Conservation (phyloP, 2,329 filamentous ascomycete genomes). For the Fusarium bactridioides region DNA sequence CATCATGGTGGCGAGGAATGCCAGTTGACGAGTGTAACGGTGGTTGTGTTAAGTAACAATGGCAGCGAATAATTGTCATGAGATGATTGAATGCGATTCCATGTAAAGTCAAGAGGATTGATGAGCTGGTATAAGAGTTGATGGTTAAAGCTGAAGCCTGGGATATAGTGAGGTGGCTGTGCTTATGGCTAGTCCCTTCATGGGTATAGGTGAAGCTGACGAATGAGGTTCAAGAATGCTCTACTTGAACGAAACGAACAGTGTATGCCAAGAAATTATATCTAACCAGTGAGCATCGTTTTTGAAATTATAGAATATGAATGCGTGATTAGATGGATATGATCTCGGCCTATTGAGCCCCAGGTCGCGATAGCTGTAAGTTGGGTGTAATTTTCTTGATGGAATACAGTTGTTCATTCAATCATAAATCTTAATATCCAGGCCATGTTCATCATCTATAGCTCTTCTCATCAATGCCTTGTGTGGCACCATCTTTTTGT, state of each 20-base stretch:
- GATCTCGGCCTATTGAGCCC: no score
- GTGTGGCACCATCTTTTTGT: slow-evolving; percentile 43
- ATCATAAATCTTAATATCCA: not conserved
- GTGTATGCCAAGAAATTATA: not conserved
- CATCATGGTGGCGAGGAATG: slow-evolving; percentile 9
- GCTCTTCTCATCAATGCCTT: slow-evolving; percentile 5
- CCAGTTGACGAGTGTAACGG: fast-evolving
- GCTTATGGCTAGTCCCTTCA: slow-evolving; percentile 13
- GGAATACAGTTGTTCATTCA: not conserved
- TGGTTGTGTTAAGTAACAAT: not conserved
- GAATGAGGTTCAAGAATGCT: not conserved
- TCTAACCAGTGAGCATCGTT: not conserved
- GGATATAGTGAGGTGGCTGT: slow-evolving; percentile 26
- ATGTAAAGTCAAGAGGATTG: no score
- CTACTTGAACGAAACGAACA: not conserved
- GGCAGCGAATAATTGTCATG: fast-evolving
- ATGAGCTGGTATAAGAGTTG: not conserved
- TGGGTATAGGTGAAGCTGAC: not conserved
- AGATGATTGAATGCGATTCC: not conserved
- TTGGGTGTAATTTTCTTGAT: fast-evolving
- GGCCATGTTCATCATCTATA: fast-evolving
- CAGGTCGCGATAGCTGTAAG: not conserved
- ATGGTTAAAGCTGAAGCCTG: not conserved
- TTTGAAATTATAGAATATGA: no score
- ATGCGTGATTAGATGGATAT: not conserved